Percentiles rank a stretch among this genome's conserved stretches.
phyloP scores from a whole-genome alignment of 2,329 filamentous ascomycete genomes.

The Fusarium tanahbumbuense region DNA sequence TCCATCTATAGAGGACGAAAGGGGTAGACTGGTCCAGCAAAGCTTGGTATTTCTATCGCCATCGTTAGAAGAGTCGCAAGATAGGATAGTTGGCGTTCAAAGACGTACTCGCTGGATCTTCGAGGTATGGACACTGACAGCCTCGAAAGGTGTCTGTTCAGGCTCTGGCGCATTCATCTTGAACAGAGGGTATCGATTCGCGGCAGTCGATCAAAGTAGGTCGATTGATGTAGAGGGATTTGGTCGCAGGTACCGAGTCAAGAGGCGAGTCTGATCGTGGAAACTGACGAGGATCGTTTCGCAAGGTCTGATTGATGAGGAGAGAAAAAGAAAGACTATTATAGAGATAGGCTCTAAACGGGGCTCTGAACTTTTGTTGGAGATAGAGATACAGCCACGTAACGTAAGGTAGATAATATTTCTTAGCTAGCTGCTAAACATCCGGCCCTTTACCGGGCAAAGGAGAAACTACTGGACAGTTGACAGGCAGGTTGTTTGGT shows the following conservation, averaged over 20 bases:
- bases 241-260: neutral
- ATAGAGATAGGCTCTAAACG: constrained; percentile 11
- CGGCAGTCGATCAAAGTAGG: constrained; percentile 12
- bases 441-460: constrained; percentile 38
- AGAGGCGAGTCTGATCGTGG: constrained; percentile 1
- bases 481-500: constrained; percentile 31
- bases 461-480: constrained; percentile 22
- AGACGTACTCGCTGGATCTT: constrained; percentile 75
- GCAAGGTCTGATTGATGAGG: constrained; percentile 12
- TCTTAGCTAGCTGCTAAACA: constrained; percentile 18
- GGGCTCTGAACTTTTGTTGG: constrained; percentile 34
- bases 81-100: neutral
- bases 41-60: constrained; percentile 84
- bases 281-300: constrained; percentile 10
- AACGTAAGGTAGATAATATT: constrained; percentile 36
- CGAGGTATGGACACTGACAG: constrained; percentile 86
- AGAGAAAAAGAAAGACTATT: constrained; percentile 19
- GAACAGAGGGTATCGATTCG: constrained; percentile 27
- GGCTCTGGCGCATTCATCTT: constrained; percentile 88
- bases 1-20: constrained; percentile 89
- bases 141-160: constrained; percentile 90
- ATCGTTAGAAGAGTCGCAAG: constrained; percentile 28
- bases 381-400: constrained; percentile 43
- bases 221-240: neutral
- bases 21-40: constrained; percentile 95